Evolutionary conservation across 805 yeast species (phyloP).

Genomic region (Dipodascopsis tothii): DNA sequence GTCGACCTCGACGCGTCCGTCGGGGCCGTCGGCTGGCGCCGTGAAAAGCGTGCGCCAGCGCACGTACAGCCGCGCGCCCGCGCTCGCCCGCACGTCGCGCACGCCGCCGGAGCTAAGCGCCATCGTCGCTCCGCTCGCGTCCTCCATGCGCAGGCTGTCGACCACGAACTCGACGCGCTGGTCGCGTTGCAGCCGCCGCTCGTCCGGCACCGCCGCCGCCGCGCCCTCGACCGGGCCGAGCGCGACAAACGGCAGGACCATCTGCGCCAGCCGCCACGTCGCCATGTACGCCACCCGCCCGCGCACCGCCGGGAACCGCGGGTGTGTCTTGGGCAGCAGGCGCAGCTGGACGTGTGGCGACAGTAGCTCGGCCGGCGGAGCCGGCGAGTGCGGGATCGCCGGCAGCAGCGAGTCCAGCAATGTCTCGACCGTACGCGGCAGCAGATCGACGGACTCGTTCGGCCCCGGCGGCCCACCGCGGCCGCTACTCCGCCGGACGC

Average conservation of each 20-base stretch:
- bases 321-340: constrained; percentile 20
- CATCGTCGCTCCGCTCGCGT: neutral
- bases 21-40: neutral
- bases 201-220: constrained; percentile 7
- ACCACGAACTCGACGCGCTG: neutral
- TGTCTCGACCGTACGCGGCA: neutral
- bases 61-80: neutral
- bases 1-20: neutral
- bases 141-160: neutral
- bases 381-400: constrained; percentile 11
- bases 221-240: constrained; percentile 20
- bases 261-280: constrained; percentile 20
- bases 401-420: constrained; percentile 7
- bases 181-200: neutral
- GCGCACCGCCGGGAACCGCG: constrained; percentile 17
- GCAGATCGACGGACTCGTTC: no score
- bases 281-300: constrained; percentile 18
- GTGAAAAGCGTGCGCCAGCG: neutral
- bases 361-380: constrained; percentile 13
- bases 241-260: constrained; percentile 17
- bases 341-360: constrained; percentile 20
- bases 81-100: neutral
- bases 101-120: neutral
- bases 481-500: no score
- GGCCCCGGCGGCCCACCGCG: no score